A percentile compares a stretch with the other conserved stretches of the same genome.
Conservation (phyloP, 768 basidiomycete genomes). For the Kwoniella sp. region DNA sequence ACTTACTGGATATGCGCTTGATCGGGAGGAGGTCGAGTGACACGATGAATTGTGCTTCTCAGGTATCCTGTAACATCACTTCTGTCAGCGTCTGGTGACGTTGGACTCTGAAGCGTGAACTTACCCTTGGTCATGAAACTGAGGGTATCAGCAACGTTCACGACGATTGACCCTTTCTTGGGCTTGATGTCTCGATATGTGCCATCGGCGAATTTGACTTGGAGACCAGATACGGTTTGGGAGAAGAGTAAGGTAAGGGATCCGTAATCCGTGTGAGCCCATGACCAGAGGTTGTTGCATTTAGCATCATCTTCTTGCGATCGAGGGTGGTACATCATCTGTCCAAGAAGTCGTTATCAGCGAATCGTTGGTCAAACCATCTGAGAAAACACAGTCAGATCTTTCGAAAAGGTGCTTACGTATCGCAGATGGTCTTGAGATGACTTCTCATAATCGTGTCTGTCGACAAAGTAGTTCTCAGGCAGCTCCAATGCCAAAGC, state of each 20-base stretch:
- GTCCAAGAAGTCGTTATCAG: too few species aligned
- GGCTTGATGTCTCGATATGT: conserved; percentile 57
- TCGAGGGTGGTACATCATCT: conserved; percentile 63
- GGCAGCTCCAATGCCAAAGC: conserved; percentile 41
- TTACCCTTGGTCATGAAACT: conserved; percentile 50
- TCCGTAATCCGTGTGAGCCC: conserved; percentile 46
- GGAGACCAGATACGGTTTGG: conserved; percentile 56
- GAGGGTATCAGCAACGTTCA: conserved; percentile 51
- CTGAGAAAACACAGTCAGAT: too few species aligned
- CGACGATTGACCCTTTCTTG: conserved; percentile 54
- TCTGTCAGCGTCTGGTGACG: conserved; percentile 11
- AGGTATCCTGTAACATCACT: conserved; percentile 22
- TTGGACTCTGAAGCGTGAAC: too few species aligned
- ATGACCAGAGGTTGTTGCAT: conserved; percentile 39
- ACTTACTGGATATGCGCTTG: conserved; percentile 36
- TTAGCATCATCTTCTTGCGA: conserved; percentile 41
- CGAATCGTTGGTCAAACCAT: too few species aligned
- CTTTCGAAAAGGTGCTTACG: conserved; percentile 1
- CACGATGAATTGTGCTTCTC: conserved; percentile 35
- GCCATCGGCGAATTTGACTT: conserved; percentile 56
- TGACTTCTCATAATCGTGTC: conserved; percentile 45
- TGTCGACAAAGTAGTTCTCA: conserved; percentile 44
- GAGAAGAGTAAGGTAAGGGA: conserved; percentile 58
- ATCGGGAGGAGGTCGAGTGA: conserved; percentile 33
- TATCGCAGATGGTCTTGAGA: conserved; percentile 58